Conservation (phyloP, 352 stramenopile species). For the Pythium brachiatum region DNA sequence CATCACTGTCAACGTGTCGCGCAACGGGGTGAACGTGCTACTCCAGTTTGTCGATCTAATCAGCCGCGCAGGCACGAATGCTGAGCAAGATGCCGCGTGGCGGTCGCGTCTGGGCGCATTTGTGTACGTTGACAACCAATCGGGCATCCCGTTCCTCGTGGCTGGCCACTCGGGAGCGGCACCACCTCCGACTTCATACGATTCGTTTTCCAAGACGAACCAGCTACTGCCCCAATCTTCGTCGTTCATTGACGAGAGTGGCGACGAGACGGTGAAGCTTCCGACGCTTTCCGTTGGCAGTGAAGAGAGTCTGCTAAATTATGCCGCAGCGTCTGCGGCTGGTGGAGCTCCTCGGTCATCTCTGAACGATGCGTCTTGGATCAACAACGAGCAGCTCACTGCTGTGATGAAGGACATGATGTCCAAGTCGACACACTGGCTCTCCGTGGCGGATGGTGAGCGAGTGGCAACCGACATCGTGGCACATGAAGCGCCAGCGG, state of each 20-base stretch:
- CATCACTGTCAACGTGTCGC: constrained; percentile 79
- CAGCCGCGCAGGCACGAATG: constrained; percentile 48
- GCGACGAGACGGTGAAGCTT: constrained; percentile 28
- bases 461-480: constrained; percentile 75
- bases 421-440: constrained; percentile 64
- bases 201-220: constrained; percentile 7
- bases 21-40: constrained; percentile 82
- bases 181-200: constrained; percentile 11
- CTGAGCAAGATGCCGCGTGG: constrained; percentile 32
- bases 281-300: constrained; percentile 28
- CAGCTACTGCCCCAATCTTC: constrained; percentile 13
- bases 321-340: constrained; percentile 12
- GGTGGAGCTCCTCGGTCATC: constrained; percentile 42
- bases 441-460: constrained; percentile 60
- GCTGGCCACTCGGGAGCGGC: constrained; percentile 26
- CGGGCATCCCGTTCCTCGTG: constrained; percentile 77
- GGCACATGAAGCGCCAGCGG: constrained; percentile 78
- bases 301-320: constrained; percentile 21
- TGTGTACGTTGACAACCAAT: constrained; percentile 88
- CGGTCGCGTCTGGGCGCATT: constrained; percentile 62
- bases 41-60: constrained; percentile 75
- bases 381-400: constrained; percentile 51
- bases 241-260: constrained; percentile 17
- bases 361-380: constrained; percentile 8
- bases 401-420: constrained; percentile 79